Conservation (phyloP, 2,329 filamentous ascomycete species). For the Zarea fungicola region DNA sequence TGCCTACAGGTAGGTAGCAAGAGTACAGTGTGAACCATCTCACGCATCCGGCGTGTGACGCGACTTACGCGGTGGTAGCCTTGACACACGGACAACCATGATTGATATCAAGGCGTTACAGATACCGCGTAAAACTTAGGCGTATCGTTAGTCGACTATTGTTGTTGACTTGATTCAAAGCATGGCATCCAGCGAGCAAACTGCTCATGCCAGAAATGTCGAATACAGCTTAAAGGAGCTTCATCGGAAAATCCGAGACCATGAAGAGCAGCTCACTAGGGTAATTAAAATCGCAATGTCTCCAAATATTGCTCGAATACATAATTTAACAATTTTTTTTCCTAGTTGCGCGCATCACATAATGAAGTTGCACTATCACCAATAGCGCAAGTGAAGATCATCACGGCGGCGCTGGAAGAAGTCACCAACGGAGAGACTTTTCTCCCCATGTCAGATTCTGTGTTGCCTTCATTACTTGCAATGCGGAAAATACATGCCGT, state of each 20-base stretch:
- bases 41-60: too few species aligned
- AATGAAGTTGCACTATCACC: slow-evolving; percentile 21
- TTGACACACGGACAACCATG: too few species aligned
- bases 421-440: slow-evolving; percentile 58
- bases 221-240: slow-evolving; percentile 65
- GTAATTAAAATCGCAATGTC: slow-evolving; percentile 32
- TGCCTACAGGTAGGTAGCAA: too few species aligned
- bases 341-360: slow-evolving; percentile 6
- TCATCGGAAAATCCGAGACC: slow-evolving; percentile 50
- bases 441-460: slow-evolving; percentile 61
- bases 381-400: slow-evolving; percentile 32
- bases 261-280: slow-evolving; percentile 45
- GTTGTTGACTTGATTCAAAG: not conserved
- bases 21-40: too few species aligned
- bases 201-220: slow-evolving; percentile 43
- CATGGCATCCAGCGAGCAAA: slow-evolving; percentile 21
- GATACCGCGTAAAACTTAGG: too few species aligned
- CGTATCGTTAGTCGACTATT: too few species aligned
- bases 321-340: not conserved
- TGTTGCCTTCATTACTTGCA: slow-evolving; percentile 66
- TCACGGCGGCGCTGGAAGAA: slow-evolving; percentile 62
- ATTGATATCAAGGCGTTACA: too few species aligned
- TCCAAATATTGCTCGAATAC: not conserved
- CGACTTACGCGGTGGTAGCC: too few species aligned
- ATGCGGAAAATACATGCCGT: slow-evolving; percentile 61